These are phyloP conservation scores for Kazachstania psychrophila DNA, from an alignment of 805 yeast genomes.

Conservation along the genomic window DNA sequence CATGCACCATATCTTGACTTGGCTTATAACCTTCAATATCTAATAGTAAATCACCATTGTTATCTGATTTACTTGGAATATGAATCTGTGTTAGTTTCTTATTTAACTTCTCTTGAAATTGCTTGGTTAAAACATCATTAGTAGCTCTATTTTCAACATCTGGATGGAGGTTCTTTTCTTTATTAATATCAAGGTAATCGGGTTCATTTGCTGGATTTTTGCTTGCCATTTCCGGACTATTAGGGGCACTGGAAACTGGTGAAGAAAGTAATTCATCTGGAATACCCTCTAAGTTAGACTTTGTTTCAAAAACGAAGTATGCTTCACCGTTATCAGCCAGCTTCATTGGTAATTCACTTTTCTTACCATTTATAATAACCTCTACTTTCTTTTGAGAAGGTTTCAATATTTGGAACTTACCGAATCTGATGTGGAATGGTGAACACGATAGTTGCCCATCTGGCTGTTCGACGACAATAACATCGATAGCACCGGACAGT, in stretches of 20 bases:
- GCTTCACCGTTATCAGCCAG: slow-evolving; percentile 98
- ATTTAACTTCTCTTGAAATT: slow-evolving; percentile 39
- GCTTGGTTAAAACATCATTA: slow-evolving; percentile 7
- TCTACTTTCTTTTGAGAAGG: slow-evolving; percentile 95
- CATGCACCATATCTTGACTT: slow-evolving; percentile 64
- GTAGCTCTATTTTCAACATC: background rate
- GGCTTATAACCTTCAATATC: slow-evolving; percentile 97
- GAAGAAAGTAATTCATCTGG: slow-evolving; percentile 77
- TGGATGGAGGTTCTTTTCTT: too few species aligned
- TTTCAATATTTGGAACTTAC: slow-evolving; percentile 82
- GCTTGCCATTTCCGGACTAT: slow-evolving; percentile 42
- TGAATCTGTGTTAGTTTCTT: slow-evolving; percentile 57
- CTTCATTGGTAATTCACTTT: slow-evolving; percentile 87
- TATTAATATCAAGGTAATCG: slow-evolving; percentile 26
- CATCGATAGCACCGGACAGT: slow-evolving; percentile 92
- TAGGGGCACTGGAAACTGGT: slow-evolving; percentile 64
- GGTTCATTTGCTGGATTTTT: slow-evolving; percentile 26
- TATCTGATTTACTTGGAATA: slow-evolving; percentile 80
- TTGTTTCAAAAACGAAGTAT: slow-evolving; percentile 87
- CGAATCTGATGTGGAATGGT: slow-evolving; percentile 95
- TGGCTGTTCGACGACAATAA: slow-evolving; percentile 85
- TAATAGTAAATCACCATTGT: slow-evolving; percentile 79
- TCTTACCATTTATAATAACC: slow-evolving; percentile 71
- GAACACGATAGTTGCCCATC: slow-evolving; percentile 74
- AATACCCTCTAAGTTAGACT: slow-evolving; percentile 44